phyloP scores from a whole-genome alignment of 1,139 yeast species.

The Yarrowia galli region DNA sequence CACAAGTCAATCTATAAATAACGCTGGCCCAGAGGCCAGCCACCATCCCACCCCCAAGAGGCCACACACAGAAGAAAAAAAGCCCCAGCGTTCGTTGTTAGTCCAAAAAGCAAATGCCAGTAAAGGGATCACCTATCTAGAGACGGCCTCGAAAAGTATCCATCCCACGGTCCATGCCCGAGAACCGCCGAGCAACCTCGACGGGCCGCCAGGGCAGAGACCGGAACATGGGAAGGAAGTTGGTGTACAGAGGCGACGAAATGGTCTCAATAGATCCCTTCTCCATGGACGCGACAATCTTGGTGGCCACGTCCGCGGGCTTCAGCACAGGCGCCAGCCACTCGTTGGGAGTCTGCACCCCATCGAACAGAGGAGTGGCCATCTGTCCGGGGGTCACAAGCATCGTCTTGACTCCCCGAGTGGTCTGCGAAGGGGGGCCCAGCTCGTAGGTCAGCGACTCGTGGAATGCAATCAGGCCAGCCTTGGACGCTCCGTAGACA shows the following conservation, averaged over 20 bases:
- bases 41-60: conserved; percentile 35
- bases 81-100: conserved; percentile 2
- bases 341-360: conserved; percentile 71
- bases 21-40: conserved; percentile 33
- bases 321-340: conserved; percentile 80
- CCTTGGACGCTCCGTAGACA: conserved; percentile 89
- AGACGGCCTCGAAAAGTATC: conserved; percentile 37
- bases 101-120: background rate
- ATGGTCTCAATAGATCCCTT: conserved; percentile 72
- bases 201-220: conserved; percentile 77
- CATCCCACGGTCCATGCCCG: conserved; percentile 65
- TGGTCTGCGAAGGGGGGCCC: conserved; percentile 58
- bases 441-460: conserved; percentile 77
- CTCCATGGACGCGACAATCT: conserved; percentile 61
- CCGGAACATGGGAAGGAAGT: conserved; percentile 70
- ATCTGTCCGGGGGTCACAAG: conserved; percentile 86
- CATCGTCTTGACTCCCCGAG: conserved; percentile 69
- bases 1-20: conserved; percentile 34
- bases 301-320: conserved; percentile 65
- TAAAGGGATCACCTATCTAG: background rate
- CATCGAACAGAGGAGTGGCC: conserved; percentile 69
- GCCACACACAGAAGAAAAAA: conserved; percentile 34
- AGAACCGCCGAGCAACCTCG: conserved; percentile 58
- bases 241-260: conserved; percentile 74
- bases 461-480: conserved; percentile 80